Evolutionary conservation across 2,329 filamentous ascomycete genomes (phyloP), one percentile per base, ranked within the genome.

Genomic region (Fusarium floridanum): DNA sequence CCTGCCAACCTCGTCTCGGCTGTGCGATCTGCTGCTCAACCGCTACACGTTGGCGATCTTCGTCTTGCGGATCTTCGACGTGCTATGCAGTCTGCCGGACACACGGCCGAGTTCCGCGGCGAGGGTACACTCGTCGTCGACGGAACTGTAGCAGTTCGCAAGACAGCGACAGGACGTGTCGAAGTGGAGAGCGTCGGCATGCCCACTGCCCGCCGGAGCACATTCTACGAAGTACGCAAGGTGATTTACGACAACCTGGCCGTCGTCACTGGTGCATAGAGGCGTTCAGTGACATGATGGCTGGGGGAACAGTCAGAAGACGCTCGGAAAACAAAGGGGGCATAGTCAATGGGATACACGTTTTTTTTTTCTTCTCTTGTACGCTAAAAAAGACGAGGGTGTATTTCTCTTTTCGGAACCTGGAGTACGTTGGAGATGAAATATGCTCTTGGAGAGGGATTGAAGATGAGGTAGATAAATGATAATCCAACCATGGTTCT

Each of bases 241-340:
- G 95, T 94, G 83, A 97, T 99, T 74, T 99, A 99, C 82, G 94
- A 97, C 76, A 95, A 95, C 10, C 84, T 99, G 81, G 97, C 97
- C 37, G 94, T 98, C 69, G 95, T 99, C 75, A 93, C 93, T 17
- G 94, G 94, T 55, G 89, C 88, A 59, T 94, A 68, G 67, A 70
- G 22, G 62, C 41, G 20, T 4, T 14, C 27, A 27, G 20, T 7
- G 29, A 43, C 3, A 14, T 24, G 22, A 17, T 10, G 24, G n/a
- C 22, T 27, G 24, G 24, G 24, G 24, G 24, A 27, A 27, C 24
- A 27, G 24, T 27, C 24, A 27, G 24, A 27, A 27, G 24, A 27
- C 7, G 43, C 22, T 48, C 17, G 17, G 48, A 29, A 29, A 50
- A 53, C 50, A 37, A 53, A 50, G 45, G 16, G 20, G 72, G 69